phyloP scores from a whole-genome alignment of 2,329 filamentous ascomycete genomes.

The Alternaria hordeiaustralica region DNA sequence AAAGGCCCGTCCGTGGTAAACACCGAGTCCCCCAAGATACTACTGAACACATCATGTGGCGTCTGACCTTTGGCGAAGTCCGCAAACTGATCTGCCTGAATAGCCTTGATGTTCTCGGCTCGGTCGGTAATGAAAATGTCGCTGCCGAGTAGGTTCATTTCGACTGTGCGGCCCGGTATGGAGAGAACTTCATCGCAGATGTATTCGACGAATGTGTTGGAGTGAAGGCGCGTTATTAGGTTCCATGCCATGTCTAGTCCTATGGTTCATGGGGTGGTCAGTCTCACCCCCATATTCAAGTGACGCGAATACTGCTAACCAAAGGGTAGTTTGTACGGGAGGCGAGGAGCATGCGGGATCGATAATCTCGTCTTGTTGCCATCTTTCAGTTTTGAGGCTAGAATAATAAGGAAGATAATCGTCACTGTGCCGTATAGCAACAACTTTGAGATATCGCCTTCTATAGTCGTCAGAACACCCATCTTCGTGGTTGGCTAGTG shows the following conservation, averaged over 20 bases:
- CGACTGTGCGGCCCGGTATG: conserved; percentile 8
- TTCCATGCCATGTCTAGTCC: conserved; percentile 14
- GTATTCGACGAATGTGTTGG: conserved; percentile 10
- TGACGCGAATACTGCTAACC: neutral
- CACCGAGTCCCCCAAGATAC: conserved; percentile 10
- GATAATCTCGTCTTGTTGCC: neutral
- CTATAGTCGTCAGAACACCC: neutral
- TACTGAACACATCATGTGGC: conserved; percentile 13
- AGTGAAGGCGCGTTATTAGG: conserved; percentile 2
- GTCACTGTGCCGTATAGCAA: neutral
- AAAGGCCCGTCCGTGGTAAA: conserved; percentile 9
- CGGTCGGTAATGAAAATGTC: conserved; percentile 12
- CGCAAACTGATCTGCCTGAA: conserved; percentile 10
- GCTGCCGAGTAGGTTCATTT: conserved; percentile 11
- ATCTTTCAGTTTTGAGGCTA: neutral
- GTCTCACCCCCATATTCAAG: neutral
- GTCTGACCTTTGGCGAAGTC: conserved; percentile 10
- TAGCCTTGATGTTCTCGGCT: conserved; percentile 15
- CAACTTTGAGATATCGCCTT: neutral
- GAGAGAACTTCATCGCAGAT: conserved; percentile 9
- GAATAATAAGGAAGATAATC: neutral
- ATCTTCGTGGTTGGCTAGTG: neutral
- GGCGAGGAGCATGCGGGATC: conserved; percentile 4
- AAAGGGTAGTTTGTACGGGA: conserved; percentile 4
- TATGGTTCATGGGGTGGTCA: neutral